Conservation (phyloP, 768 basidiomycete genomes). For the Naematelia aurantialba region DNA sequence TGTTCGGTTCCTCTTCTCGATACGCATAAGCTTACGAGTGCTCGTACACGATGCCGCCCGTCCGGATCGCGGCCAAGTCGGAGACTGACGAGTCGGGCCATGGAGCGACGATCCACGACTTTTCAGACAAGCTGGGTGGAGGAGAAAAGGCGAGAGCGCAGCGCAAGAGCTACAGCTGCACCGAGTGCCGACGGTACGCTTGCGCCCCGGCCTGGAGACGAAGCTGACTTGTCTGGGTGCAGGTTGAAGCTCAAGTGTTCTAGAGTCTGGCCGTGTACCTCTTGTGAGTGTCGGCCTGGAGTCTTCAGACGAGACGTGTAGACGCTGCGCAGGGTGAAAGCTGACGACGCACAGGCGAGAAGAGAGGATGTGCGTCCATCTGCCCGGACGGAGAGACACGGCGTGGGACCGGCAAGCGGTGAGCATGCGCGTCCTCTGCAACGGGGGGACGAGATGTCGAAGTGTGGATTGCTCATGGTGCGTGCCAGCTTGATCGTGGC, state of each 20-base stretch:
- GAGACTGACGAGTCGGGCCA: background rate
- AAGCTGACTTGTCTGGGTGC: background rate
- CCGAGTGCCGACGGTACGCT: slow-evolving; percentile 45
- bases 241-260: slow-evolving; percentile 46
- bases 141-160: background rate
- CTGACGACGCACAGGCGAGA: slow-evolving; percentile 23
- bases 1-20: too few relatives aligned
- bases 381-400: slow-evolving; percentile 46
- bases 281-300: slow-evolving; percentile 29
- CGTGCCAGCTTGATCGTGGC: slow-evolving; percentile 37
- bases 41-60: background rate
- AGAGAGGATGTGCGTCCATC: slow-evolving; percentile 45
- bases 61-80: background rate
- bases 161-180: slow-evolving; percentile 38
- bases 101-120: background rate
- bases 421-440: background rate
- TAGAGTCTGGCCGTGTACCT: slow-evolving; percentile 45
- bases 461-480: too few relatives aligned
- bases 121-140: background rate
- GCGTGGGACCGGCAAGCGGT: slow-evolving; percentile 43
- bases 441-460: background rate
- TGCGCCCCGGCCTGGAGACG: background rate
- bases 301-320: background rate
- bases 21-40: too few relatives aligned
- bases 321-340: background rate